Base-by-base conservation (phyloP, 768 basidiomycete species). In the Rhodosporidiobolus odoratus region DNA sequence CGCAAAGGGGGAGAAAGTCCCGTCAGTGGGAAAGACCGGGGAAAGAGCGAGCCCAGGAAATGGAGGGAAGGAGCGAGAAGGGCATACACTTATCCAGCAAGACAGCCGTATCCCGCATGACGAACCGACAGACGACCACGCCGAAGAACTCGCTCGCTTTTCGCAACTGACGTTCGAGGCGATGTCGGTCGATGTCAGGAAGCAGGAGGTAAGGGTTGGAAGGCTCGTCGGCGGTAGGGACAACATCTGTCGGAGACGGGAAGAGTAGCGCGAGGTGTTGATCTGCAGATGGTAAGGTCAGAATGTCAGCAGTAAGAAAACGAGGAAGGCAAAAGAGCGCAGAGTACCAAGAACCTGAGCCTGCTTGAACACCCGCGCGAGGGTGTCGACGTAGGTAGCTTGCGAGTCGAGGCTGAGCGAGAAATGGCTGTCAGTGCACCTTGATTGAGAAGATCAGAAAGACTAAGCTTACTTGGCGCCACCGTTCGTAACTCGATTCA, bases 61-160 rank as follows among this genome's bases (percentile, higher is more conserved):
- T 4, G 43, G 43, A 13, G 19, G 32, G 2, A 6, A 6, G 5
- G 40, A n/a, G 30, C 47, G 40, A 30, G 34, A 25, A 15, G 10
- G 15, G 54, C 69, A 21, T 27, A 71, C 69, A 93, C 81, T 94
- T 93, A 83, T 94, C 92, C 71, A 94, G 83, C 59, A 94, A 81
- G 76, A 88, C 86, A 50, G 90, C 89, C 73, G 92, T 83, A 79
- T 93, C 91, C 62, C 87, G 87, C 76, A 95, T 87, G 76, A 95
- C 91, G 78, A 95, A 93, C 25, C 89, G 89, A 71, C 92, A 83
- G 64, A 95, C 86, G 70, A 93, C 91, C 62, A 84, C 89, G 34
- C 89, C 89, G 75, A 94, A 95, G 79, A 95, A 95, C 77, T 94
- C 90, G n/a, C 90, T 91, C 41, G 86, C 84, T 72, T 89, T 88